Evolutionary conservation across 345 rosid genomes (phyloP), one percentile per base, ranked within the genome.

Genomic region (Acer negundo): DNA sequence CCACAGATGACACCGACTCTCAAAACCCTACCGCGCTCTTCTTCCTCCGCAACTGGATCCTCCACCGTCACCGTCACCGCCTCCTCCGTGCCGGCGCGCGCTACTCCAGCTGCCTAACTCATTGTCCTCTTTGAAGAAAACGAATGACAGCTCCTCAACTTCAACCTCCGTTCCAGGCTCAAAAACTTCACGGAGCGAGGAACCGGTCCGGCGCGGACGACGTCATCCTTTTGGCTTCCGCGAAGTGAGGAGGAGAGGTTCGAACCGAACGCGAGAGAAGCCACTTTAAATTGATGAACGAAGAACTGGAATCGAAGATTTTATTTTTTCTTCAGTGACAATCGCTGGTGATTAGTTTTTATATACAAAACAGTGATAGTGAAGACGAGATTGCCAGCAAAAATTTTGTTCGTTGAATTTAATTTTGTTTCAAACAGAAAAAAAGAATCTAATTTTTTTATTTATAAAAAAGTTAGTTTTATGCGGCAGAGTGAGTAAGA

Each of bases 1-100:
- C 97, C 99, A 70, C 99, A 93, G 20, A 93, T 78, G 13, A 93
- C 77, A 24, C 96, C 99, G 24, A 95, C 93, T 86, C 85, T 87
- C 76, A 90, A 82, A 78, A 82, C 85, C 76, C 87, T 82, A 62
- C 82, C 76, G 24, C 61, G 69, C 55, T 77, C 80, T 71, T 68
- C 79, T 1, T 23, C 67, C 82, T 62, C 78, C n/a, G 73, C 69
- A 26, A 59, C 75, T 49, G 77, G 79, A 59, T 79, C 84, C 11
- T 76, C 90, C 78, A 69, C 82, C 26, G 62, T 55, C 24, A 44
- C 69, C 26, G 59, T 76, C 42, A 42, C 46, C 11, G 9, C 80
- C 73, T 69, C 80, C 74, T 80, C 81, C 51, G 80, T 10, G n/a
- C 82, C 15, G 67, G 86, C 88, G 64, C 91, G 82, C 51, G 78